Evolutionary conservation across 129 eudicot species (phyloP), one percentile per base, ranked within the genome.

Genomic region (Kitagawia praeruptora): DNA sequence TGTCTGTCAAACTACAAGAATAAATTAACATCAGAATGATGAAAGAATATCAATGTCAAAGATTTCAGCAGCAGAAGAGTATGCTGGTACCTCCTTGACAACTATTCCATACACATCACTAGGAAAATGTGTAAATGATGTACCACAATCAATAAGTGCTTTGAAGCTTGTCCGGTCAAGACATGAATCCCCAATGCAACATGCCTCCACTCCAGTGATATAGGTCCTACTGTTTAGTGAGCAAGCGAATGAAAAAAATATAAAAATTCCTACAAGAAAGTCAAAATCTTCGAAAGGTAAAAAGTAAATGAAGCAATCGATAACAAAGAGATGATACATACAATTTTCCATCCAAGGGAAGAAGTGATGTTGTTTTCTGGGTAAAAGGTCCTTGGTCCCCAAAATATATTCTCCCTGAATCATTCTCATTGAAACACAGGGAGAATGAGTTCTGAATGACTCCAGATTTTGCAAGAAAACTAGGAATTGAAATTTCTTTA

Each of bases 121-220:
- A 46, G 98, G 98, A 58, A 96, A 89, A 78, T 73, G 83, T 5
- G 99, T 90, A 84, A 96, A 96, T 49, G 98, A 86, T 70, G 99
- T 49, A 61, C 99, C 99, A 88, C 98, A 92, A 79, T 96, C 99
- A 54, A 96, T 86, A 28, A 89, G 85, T 77, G 96, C 87, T 73
- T 82, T 81, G 75, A 92, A 85, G 70, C 81, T 85, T 58, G 99
- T 90, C 53, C 87, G 78, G 77, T 89, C 86, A 77, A 90, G 93
- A 82, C 99, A 96, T 41, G 91, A 83, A 72, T 80, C 82, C 53
- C 88, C 89, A 77, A 96, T 79, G 81, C 99, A 96, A 78, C 91
- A 82, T 19, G 88, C 86, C 75, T 89, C 96, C 75, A 96, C 93
- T 71, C 95, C 98, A 82, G 91, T 81, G 70, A 92, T 82, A 85